phyloP scores from a whole-genome alignment of 2,329 filamentous ascomycete species.

The Microascus cirrosus region DNA sequence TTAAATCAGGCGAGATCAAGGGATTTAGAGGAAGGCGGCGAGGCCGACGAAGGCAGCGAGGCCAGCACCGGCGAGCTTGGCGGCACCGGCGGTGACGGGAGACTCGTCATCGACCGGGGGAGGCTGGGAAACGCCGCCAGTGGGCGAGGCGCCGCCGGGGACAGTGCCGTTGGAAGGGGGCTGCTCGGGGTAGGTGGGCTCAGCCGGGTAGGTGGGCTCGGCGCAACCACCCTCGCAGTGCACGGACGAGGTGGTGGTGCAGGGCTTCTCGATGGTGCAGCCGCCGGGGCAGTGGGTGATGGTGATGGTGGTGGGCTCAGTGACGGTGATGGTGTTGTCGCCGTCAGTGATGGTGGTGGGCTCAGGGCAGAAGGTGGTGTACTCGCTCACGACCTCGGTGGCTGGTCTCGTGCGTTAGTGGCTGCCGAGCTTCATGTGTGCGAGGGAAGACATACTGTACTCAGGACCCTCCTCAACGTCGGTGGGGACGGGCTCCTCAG shows the following conservation, averaged over 20 bases:
- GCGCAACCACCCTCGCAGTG: slow-evolving; percentile 37
- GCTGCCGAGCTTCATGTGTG: slow-evolving; percentile 30
- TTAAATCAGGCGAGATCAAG: slow-evolving; percentile 5
- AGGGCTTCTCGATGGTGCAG: slow-evolving; percentile 53
- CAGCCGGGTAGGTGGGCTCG: not conserved
- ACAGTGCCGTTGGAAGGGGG: slow-evolving; percentile 4
- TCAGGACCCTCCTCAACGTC: not conserved
- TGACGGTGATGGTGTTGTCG: slow-evolving; percentile 58
- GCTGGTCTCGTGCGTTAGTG: slow-evolving; percentile 21
- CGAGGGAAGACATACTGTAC: slow-evolving; percentile 1
- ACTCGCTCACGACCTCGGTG: slow-evolving; percentile 55
- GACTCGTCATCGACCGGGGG: slow-evolving; percentile 8
- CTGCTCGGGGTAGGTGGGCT: not conserved
- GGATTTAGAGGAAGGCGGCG: slow-evolving; percentile 49
- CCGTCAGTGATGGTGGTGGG: slow-evolving; percentile 54
- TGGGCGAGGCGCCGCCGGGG: slow-evolving; percentile 3
- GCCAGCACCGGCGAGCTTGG: slow-evolving; percentile 43
- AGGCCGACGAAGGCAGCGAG: slow-evolving; percentile 49
- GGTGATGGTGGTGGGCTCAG: slow-evolving; percentile 56
- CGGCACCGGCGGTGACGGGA: slow-evolving; percentile 37
- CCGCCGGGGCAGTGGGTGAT: slow-evolving; percentile 53
- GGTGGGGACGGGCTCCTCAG: slow-evolving; percentile 23
- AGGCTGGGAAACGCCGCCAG: slow-evolving; percentile 12
- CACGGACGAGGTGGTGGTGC: slow-evolving; percentile 39
- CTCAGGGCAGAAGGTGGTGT: slow-evolving; percentile 63